phyloP scores from a whole-genome alignment of 129 eudicot genomes.

The Logfia minima region DNA sequence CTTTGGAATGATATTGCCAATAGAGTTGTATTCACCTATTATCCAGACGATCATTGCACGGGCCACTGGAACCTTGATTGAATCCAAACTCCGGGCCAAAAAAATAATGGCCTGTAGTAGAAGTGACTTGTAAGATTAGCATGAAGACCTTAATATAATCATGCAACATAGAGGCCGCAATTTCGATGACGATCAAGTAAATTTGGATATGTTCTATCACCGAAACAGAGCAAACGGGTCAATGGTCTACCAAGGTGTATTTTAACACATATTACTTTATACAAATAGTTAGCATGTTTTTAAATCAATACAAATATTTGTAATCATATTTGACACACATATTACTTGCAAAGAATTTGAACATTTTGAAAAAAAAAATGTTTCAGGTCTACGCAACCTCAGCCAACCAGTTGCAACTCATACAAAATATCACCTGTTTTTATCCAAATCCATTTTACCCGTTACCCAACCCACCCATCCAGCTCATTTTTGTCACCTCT shows the following conservation, averaged over 20 bases:
- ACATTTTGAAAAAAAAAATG: too few relatives aligned
- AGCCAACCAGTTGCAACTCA: too few relatives aligned
- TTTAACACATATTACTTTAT: too few relatives aligned
- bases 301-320: too few relatives aligned
- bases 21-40: slow-evolving; percentile 75
- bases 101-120: slow-evolving; percentile 65
- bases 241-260: not conserved
- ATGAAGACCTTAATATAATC: slow-evolving; percentile 3
- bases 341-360: too few relatives aligned
- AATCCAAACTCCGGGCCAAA: slow-evolving; percentile 73
- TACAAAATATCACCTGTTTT: too few relatives aligned
- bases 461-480: too few relatives aligned
- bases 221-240: not conserved
- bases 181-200: not conserved
- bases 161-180: not conserved
- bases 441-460: too few relatives aligned
- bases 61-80: slow-evolving; percentile 72
- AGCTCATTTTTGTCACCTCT: too few relatives aligned
- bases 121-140: slow-evolving; percentile 22
- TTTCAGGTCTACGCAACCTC: too few relatives aligned
- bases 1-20: slow-evolving; percentile 62
- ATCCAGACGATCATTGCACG: slow-evolving; percentile 82
- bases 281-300: not conserved
- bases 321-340: too few relatives aligned
- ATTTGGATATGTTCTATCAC: not conserved